Conservation (phyloP, 2,329 filamentous ascomycete genomes). For the Daldinia sp. region DNA sequence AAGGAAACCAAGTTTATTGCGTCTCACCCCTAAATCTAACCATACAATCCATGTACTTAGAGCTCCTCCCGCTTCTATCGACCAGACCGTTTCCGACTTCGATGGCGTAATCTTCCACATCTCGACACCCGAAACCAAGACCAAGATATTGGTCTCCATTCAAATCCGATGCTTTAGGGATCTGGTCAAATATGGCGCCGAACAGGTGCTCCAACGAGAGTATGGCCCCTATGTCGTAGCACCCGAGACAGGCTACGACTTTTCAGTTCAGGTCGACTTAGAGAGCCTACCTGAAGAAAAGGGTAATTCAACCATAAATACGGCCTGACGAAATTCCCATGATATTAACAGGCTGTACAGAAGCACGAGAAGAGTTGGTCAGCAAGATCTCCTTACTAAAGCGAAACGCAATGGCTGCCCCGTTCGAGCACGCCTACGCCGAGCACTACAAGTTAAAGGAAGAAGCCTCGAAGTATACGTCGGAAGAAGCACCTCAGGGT, state of each 20-base stretch:
- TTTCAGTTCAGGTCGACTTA: conserved; percentile 90
- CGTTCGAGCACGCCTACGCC: conserved; percentile 96
- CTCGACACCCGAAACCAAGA: conserved; percentile 93
- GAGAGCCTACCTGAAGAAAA: conserved; percentile 86
- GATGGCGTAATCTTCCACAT: conserved; percentile 99
- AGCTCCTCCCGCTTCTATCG: conserved; percentile 86
- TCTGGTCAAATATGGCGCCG: conserved; percentile 90
- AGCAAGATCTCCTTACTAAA: conserved; percentile 91
- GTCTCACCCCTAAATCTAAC: conserved; percentile 47
- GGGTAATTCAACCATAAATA: conserved; percentile 59
- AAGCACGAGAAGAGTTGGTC: conserved; percentile 87
- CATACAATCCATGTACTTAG: conserved; percentile 61
- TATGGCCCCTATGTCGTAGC: conserved; percentile 91
- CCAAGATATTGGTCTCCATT: conserved; percentile 93
- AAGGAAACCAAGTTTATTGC: not conserved
- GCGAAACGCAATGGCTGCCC: conserved; percentile 98
- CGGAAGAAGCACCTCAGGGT: conserved; percentile 92
- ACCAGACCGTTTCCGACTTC: conserved; percentile 99
- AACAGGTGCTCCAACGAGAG: conserved; percentile 91
- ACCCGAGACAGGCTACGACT: conserved; percentile 93
- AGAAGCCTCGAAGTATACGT: conserved; percentile 91
- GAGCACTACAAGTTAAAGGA: conserved; percentile 89
- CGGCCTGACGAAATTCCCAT: not conserved
- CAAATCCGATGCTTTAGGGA: conserved; percentile 95
- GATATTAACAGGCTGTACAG: conserved; percentile 57